Base-by-base conservation (phyloP, 495 filamentous ascomycete species). In the Astrothelium macrocarpum region DNA sequence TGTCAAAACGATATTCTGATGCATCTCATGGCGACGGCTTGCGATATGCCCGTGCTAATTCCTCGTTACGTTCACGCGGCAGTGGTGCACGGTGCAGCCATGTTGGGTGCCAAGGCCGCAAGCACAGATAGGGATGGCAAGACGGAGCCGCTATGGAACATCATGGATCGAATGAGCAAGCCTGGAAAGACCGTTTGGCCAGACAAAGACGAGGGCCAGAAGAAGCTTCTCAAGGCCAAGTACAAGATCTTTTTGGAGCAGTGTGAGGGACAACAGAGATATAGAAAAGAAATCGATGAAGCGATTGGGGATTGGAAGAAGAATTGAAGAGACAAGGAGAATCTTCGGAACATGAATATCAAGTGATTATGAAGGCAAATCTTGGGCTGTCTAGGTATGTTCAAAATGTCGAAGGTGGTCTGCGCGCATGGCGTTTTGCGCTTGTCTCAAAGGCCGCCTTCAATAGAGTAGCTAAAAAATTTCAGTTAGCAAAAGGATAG, bases 81-180 rank as follows among this genome's bases (percentile, higher is more conserved):
- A n/a, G 94, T 98, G 10, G 91, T 93, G 25, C 91, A 96, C 69
- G 94, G 94, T 20, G 93, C 94, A 32, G 94, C 94, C 11, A 97
- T 98, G 92, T 81, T 97, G 25, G 94, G 92, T 31, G 94, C 90
- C 16, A 97, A 97, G 75, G 94, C 94, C 59, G 94, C 91, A 26
- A 95, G 68, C 28, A 73, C 72, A 14, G 70, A 74, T 49, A 67
- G 63, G 53, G 81, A 91, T 18, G 93, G 93, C 14, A 84, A 85
- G 64, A 91, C 87, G 1, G 92, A 96, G 77, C 82, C 85, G 46
- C 77, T 98, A 63, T 98, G 93, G 94, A 81, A 84, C 62, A 96
- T 98, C 70, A 98, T 98, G 94, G 89, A 94, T 74, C 85, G 91
- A 36, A 96, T 96, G 88, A 92, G 86, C 76, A 96, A 96, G 77